Conservation (phyloP, 2,329 filamentous ascomycete genomes). For the Exophiala sp. region DNA sequence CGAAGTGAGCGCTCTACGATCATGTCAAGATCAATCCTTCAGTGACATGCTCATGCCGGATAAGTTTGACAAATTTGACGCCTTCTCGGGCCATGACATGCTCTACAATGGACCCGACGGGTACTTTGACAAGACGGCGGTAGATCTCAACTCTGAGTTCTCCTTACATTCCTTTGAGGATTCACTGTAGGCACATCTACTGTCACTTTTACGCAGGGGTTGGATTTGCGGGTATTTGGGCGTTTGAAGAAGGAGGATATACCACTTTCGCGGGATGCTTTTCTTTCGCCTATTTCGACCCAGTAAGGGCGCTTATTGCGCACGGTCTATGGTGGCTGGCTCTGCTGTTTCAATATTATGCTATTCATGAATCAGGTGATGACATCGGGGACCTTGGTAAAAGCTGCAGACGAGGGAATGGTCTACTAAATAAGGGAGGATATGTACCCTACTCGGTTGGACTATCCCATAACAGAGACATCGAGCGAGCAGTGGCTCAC, state of each 20-base stretch:
- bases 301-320: no score
- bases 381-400: no score
- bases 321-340: no score
- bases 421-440: no score
- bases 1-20: conserved; percentile 28
- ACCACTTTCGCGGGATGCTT: conserved; percentile 10
- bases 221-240: conserved; percentile 3
- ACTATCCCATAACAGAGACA: no score
- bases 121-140: conserved; percentile 28
- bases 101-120: conserved; percentile 25
- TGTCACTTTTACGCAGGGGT: not conserved
- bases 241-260: conserved; percentile 10
- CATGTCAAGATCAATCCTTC: conserved; percentile 25
- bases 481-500: no score
- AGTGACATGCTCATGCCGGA: conserved; percentile 28
- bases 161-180: conserved; percentile 27
- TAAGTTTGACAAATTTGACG: conserved; percentile 30
- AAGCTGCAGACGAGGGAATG: no score
- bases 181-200: conserved; percentile 17
- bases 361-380: no score
- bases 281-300: no score
- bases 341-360: no score
- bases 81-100: conserved; percentile 28
- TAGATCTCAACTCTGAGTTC: conserved; percentile 28
- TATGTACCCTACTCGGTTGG: no score